Conservation (phyloP, 1,139 yeast species). For the Lodderomyces theae region DNA sequence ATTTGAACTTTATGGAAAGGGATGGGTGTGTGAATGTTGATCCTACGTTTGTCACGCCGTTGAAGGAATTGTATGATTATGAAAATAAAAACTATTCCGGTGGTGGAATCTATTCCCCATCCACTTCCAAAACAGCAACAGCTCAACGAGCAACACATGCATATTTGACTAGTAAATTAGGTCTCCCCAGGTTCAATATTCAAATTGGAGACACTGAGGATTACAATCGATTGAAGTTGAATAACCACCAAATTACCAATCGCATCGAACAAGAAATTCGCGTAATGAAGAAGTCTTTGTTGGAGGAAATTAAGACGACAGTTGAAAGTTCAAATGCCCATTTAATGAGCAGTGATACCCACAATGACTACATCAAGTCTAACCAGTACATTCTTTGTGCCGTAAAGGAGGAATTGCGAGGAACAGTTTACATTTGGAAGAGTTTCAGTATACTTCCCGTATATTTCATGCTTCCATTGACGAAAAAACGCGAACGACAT, state of each 20-base stretch:
- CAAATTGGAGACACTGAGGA: slow-evolving; percentile 27
- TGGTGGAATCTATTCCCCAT: not conserved
- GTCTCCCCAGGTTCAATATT: slow-evolving; percentile 27
- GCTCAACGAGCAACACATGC: slow-evolving; percentile 7
- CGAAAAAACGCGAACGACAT: slow-evolving; percentile 19
- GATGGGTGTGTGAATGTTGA: slow-evolving; percentile 23
- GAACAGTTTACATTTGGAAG: slow-evolving; percentile 9
- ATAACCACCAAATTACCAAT: slow-evolving; percentile 15
- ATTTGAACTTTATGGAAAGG: slow-evolving; percentile 35
- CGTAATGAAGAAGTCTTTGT: slow-evolving; percentile 28
- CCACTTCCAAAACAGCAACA: not conserved
- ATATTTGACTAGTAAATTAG: slow-evolving; percentile 18
- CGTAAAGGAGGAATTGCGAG: slow-evolving; percentile 7
- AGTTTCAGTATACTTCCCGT: slow-evolving; percentile 11
- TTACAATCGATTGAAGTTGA: slow-evolving; percentile 29
- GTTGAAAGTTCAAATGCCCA: slow-evolving; percentile 19
- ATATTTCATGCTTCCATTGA: slow-evolving; percentile 8
- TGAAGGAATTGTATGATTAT: slow-evolving; percentile 7
- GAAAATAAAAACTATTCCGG: slow-evolving; percentile 4
- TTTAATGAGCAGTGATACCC: slow-evolving; percentile 1
- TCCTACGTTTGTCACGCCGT: slow-evolving; percentile 16
- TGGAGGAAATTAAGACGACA: slow-evolving; percentile 30
- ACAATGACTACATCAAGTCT: slow-evolving; percentile 9
- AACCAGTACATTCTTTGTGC: slow-evolving; percentile 34
- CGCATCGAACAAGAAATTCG: slow-evolving; percentile 34